Evolutionary conservation across 2,329 filamentous ascomycete species (phyloP), one percentile per base, ranked within the genome.

Genomic region (Ascochyta viciae-villosae): DNA sequence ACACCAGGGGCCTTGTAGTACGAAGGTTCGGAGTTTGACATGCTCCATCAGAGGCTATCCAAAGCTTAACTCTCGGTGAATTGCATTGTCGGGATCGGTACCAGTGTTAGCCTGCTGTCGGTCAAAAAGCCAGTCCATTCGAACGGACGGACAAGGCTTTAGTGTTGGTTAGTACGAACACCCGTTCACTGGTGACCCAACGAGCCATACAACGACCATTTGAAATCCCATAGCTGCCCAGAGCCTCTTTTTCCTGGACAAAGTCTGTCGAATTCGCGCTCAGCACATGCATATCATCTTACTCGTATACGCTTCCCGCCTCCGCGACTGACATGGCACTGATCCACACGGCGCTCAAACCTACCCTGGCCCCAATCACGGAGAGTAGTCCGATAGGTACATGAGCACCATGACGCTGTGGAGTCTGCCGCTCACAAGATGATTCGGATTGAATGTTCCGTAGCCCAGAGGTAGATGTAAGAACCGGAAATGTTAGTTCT

Each of bases 351-450:
- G 53, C 53, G 53, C 47, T 47, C 53, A 50, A 50, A 50, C 47
- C 43, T 37, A 50, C 26, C 37, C 42, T 50, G 42, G 53, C 42
- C 37, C 46, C 47, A 50, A 56, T 56, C 53, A 56, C 53, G 53
- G 53, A 56, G 53, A 19, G 37, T 31, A 56, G 27, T 56, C 53
- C 53, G 53, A 56, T 56, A 56, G 53, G 53, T 50, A 43, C 31
- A 31, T 42, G 44, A 47, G 53, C 53, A 56, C 19, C 53, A 50
- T 56, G 53, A 50, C 53, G 42, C 53, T 56, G 24, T 56, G 53
- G 53, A 43, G 41, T 50, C 46, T 33, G 35, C 47, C 46, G 53
- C 47, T 50, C 37, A 47, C 42, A 56, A 33, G 37, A 26, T 37
- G 38, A 50, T 19, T 45, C 53, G 53, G 53, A 41, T 34, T 50